phyloP scores from a whole-genome alignment of 345 rosid genomes.

The Trapa bicornis region DNA sequence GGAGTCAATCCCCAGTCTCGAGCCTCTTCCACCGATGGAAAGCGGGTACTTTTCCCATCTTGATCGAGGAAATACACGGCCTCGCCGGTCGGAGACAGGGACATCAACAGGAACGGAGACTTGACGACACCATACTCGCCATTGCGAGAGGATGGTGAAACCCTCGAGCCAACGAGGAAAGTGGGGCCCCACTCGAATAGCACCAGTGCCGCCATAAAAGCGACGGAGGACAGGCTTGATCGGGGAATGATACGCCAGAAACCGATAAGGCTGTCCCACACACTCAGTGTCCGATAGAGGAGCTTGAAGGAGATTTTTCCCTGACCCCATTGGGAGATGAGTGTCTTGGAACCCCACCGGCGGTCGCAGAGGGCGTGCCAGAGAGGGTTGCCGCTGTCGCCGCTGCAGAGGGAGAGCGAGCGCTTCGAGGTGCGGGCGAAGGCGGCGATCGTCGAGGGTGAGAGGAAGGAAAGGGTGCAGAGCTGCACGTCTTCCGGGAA shows the following conservation, averaged over 20 bases:
- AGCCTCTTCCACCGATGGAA: constrained; percentile 13
- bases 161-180: constrained; percentile 50
- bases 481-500: constrained; percentile 82
- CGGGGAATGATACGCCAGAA: constrained; percentile 87
- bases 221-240: constrained; percentile 7
- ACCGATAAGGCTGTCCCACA: constrained; percentile 65
- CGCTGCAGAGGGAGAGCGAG: constrained; percentile 40
- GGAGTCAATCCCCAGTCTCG: constrained; percentile 29
- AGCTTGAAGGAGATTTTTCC: constrained; percentile 45
- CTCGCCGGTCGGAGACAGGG: constrained; percentile 44
- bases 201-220: constrained; percentile 38
- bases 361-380: constrained; percentile 69
- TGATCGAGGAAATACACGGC: constrained; percentile 40
- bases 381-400: constrained; percentile 39
- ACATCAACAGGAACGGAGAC: constrained; percentile 53
- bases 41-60: constrained; percentile 21
- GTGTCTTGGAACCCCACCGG: constrained; percentile 65
- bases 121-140: constrained; percentile 39
- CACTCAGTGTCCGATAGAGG: constrained; percentile 52
- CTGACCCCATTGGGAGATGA: constrained; percentile 58
- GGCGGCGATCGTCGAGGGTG: constrained; percentile 47
- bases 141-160: constrained; percentile 30
- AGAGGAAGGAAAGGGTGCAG: constrained; percentile 61
- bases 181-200: constrained; percentile 83
- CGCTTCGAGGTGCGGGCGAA: constrained; percentile 77